Percentiles rank a stretch among this genome's conserved stretches.
Conservation (phyloP, 1,284 basidiomycete species). For the Moesziomyces antarcticus region DNA sequence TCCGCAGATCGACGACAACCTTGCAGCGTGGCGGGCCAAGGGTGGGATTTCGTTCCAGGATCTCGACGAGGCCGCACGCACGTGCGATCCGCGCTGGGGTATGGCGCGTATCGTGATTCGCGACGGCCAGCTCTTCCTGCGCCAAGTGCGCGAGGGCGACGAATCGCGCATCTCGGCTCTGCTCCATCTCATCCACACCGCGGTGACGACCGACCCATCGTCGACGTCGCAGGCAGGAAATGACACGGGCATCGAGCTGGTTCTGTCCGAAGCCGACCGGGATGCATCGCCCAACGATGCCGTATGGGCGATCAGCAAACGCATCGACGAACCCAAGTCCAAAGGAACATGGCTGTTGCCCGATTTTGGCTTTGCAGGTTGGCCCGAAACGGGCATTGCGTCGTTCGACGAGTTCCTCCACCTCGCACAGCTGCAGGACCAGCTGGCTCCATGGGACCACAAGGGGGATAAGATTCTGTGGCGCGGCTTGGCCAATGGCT, state of each 20-base stretch:
- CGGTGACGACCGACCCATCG: slow-evolving; percentile 29
- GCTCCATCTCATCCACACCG: slow-evolving; percentile 36
- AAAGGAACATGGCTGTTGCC: slow-evolving; percentile 47
- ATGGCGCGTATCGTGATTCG: slow-evolving; percentile 46
- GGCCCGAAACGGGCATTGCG: slow-evolving; percentile 54
- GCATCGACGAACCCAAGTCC: slow-evolving; percentile 10
- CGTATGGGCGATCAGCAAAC: slow-evolving; percentile 43
- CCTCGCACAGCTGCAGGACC: slow-evolving; percentile 32
- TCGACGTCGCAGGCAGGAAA: background rate
- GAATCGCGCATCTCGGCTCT: slow-evolving; percentile 49
- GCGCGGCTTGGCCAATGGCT: slow-evolving; percentile 48
- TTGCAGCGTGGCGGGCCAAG: slow-evolving; percentile 34
- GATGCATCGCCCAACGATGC: slow-evolving; percentile 33
- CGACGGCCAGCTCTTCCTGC: slow-evolving; percentile 47
- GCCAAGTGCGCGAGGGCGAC: slow-evolving; percentile 40
- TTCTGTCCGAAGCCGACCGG: slow-evolving; percentile 46
- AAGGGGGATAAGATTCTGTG: slow-evolving; percentile 43
- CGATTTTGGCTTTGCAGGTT: slow-evolving; percentile 56
- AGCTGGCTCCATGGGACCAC: slow-evolving; percentile 26
- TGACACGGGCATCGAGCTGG: slow-evolving; percentile 31
- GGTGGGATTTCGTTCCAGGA: slow-evolving; percentile 38
- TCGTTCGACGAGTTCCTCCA: slow-evolving; percentile 47
- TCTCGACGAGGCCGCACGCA: slow-evolving; percentile 33
- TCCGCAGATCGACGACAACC: slow-evolving; percentile 44
- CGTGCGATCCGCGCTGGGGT: slow-evolving; percentile 21